Evolutionary conservation across 169 alveolate genomes (phyloP), one percentile per base, ranked within the genome.

Genomic region (Besnoitia besnoiti): DNA sequence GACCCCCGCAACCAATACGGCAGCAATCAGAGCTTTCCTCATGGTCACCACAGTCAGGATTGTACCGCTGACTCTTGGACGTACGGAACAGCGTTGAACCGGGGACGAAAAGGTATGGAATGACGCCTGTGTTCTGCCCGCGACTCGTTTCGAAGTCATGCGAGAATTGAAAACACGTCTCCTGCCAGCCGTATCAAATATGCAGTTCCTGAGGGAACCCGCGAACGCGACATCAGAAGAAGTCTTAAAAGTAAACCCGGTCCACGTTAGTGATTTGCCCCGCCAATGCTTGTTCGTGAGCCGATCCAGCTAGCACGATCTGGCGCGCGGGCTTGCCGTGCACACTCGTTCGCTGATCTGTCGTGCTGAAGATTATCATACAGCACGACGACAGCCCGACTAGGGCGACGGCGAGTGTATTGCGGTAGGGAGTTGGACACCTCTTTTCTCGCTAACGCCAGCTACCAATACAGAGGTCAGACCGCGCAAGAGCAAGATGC

Each of bases 61-160:
- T 16, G 67, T n/a, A 55, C 67, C 3, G 67, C 27, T n/a, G 67
- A 19, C 3, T 1, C 7, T 55, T 55, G 67, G 67, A 5, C 67
- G 12, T 55, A 55, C 24, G 67, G 33, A 16, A 55, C 67, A 55
- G 27, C 24, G 27, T 55, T 19, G 67, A 55, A 19, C 24, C 33
- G 67, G 27, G 24, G 24, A 16, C 67, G 67, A 55, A n/a, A 55
- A 21, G 67, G 24, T 55, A 21, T 55, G 30, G 67, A 5, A 19
- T 5, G 67, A 21, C 67, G 24, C n/a, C 30, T 55, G 3, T n/a
- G 67, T 55, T 55, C 30, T 55, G 67, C 67, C 67, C 67, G 67
- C 67, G 67, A 55, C 67, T 55, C 67, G 67, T 55, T 55, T 55
- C 67, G 24, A n/a, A 55, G 67, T 55, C 67, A 55, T 55, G 67